These are phyloP conservation scores for Malus orientalis DNA, from an alignment of 306 rosid species.

Conservation along the genomic window DNA sequence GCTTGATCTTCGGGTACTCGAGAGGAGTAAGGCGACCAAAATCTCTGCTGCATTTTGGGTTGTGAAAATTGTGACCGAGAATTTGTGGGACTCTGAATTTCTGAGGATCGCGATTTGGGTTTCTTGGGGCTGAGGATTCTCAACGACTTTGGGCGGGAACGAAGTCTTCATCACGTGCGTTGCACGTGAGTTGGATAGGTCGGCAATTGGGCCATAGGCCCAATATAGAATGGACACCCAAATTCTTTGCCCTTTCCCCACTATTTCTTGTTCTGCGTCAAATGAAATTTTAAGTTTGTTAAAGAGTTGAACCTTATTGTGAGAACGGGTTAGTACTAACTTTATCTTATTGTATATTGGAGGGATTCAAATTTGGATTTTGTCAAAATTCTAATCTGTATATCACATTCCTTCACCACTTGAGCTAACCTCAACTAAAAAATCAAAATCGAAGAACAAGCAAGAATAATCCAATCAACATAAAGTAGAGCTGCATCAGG, in stretches of 20 bases:
- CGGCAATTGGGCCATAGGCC: not conserved
- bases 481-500: too few species aligned
- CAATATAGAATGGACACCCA: not conserved
- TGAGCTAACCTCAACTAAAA: too few species aligned
- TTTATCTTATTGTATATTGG: not conserved
- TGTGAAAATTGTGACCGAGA: not conserved
- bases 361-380: not conserved
- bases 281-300: too few species aligned
- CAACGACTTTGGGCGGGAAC: conserved; percentile 34
- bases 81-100: not conserved
- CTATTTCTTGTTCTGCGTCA: too few species aligned
- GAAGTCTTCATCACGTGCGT: not conserved
- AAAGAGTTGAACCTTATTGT: too few species aligned
- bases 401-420: not conserved
- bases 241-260: too few species aligned
- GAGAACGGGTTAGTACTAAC: not conserved
- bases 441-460: too few species aligned
- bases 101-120: not conserved
- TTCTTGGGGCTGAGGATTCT: conserved; percentile 4
- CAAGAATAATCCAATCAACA: too few species aligned
- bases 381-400: not conserved
- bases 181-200: conserved; percentile 1
- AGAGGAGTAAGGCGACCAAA: conserved; percentile 17
- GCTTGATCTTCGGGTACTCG: conserved; percentile 20
- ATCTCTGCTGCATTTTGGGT: conserved; percentile 36